Conservation (phyloP, 2,329 filamentous ascomycete genomes). For the Trichoderma koningiopsis region DNA sequence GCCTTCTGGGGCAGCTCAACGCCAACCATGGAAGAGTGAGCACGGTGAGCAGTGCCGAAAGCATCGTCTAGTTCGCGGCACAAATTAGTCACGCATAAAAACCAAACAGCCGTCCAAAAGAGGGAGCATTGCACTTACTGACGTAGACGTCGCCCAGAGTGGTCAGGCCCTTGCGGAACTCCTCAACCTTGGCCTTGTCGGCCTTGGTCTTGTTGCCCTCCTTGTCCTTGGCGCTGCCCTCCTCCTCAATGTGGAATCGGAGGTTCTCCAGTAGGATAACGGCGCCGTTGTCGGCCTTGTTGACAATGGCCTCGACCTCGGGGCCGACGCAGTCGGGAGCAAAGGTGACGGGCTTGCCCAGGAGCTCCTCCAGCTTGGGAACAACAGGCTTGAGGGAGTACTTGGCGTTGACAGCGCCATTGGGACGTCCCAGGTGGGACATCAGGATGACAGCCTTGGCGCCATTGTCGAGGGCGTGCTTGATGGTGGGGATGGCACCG, state of each 20-base stretch:
- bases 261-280: slow-evolving; percentile 95
- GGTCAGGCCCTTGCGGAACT: slow-evolving; percentile 94
- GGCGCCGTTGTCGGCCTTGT: slow-evolving; percentile 76
- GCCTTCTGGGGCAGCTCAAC: slow-evolving; percentile 95
- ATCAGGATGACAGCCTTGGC: slow-evolving; percentile 94
- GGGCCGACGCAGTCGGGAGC: slow-evolving; percentile 87
- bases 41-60: slow-evolving; percentile 97
- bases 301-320: slow-evolving; percentile 87
- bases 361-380: slow-evolving; percentile 85
- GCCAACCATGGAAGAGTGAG: slow-evolving; percentile 99
- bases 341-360: slow-evolving; percentile 83
- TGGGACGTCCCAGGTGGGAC: slow-evolving; percentile 96
- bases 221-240: slow-evolving; percentile 91
- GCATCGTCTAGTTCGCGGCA: slow-evolving; percentile 72
- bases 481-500: slow-evolving; percentile 92
- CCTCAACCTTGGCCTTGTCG: slow-evolving; percentile 86
- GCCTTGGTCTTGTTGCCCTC: slow-evolving; percentile 98
- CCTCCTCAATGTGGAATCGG: slow-evolving; percentile 97
- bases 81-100: not conserved
- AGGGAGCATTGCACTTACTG: slow-evolving; percentile 62
- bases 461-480: slow-evolving; percentile 85
- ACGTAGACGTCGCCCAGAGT: slow-evolving; percentile 93
- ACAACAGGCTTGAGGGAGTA: slow-evolving; percentile 94
- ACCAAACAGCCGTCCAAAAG: not conserved
- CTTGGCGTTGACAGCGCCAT: slow-evolving; percentile 86